These are phyloP conservation scores for Trametes polyzona DNA, from an alignment of 1,284 basidiomycete genomes.

Conservation along the genomic window DNA sequence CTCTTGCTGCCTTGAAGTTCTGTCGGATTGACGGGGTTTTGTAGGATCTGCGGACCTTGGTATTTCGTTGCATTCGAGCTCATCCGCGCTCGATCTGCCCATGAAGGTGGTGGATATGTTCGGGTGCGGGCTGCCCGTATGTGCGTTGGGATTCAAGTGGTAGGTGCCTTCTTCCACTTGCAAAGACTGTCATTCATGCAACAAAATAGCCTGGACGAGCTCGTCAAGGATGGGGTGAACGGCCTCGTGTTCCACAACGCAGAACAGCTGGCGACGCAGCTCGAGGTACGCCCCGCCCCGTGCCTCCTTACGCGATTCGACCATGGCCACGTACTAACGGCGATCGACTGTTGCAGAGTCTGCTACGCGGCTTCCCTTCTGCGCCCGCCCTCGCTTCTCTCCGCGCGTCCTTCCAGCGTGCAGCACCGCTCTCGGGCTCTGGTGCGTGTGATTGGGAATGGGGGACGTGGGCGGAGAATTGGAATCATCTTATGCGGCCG, in stretches of 20 bases:
- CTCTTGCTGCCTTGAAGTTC: too few relatives aligned
- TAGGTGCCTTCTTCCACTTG: constrained; percentile 39
- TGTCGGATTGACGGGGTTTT: too few relatives aligned
- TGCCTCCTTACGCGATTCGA: too few relatives aligned
- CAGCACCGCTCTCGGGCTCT: constrained; percentile 7
- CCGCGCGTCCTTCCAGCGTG: constrained; percentile 44
- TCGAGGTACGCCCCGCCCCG: constrained; percentile 69
- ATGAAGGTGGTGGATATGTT: constrained; percentile 99
- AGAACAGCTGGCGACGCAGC: constrained; percentile 68
- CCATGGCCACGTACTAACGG: too few relatives aligned
- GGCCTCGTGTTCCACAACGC: constrained; percentile 80
- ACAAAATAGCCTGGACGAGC: constrained; percentile 73
- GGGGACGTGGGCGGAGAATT: constrained; percentile 86
- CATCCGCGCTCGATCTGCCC: constrained; percentile 90
- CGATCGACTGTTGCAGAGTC: constrained; percentile 8
- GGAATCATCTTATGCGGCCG: constrained; percentile 71
- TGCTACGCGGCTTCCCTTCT: constrained; percentile 66
- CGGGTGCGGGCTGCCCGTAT: constrained; percentile 92
- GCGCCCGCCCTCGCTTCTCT: constrained; percentile 54
- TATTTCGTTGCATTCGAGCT: constrained; percentile 89
- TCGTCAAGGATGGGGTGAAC: constrained; percentile 84
- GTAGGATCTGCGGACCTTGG: constrained; percentile 93
- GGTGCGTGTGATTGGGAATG: constrained; percentile 54
- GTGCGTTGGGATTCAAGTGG: constrained; percentile 89
- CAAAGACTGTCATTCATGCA: not conserved